Conservation (phyloP, 345 rosid genomes). For the Eucalyptus sp. region DNA sequence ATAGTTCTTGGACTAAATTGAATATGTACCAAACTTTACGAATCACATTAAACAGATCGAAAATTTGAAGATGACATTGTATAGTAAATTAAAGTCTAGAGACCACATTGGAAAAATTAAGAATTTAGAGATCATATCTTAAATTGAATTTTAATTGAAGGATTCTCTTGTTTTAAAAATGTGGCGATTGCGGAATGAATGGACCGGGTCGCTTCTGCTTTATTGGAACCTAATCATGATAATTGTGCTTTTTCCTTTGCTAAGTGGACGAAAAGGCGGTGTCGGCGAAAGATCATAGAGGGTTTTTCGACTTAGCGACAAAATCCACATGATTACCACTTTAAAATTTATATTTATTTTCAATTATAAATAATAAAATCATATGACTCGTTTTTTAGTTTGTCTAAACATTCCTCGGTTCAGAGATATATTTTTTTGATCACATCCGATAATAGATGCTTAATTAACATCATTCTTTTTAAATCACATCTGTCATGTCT, state of each 20-base stretch:
- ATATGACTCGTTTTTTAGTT: neutral
- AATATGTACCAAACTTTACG: too few relatives aligned
- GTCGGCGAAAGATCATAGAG: neutral
- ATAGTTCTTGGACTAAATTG: too few relatives aligned
- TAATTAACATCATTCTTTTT: neutral
- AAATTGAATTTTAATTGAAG: too few relatives aligned
- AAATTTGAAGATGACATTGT: rapidly evolving
- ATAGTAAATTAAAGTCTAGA: neutral
- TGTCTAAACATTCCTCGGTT: neutral
- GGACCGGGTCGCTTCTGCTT: neutral
- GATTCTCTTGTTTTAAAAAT: too few relatives aligned
- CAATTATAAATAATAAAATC: neutral
- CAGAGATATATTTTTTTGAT: too few relatives aligned
- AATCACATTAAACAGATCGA: too few relatives aligned
- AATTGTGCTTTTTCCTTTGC: neutral
- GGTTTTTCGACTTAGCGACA: neutral
- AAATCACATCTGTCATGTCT: neutral
- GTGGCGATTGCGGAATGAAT: neutral
- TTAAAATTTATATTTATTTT: neutral
- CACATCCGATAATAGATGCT: neutral
- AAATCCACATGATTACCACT: neutral
- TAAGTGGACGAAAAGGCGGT: neutral
- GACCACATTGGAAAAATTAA: too few relatives aligned
- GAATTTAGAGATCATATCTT: too few relatives aligned
- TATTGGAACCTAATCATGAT: neutral